Base-by-base conservation (phyloP, 139 green algal species). In the Picochlorum costavermella region DNA sequence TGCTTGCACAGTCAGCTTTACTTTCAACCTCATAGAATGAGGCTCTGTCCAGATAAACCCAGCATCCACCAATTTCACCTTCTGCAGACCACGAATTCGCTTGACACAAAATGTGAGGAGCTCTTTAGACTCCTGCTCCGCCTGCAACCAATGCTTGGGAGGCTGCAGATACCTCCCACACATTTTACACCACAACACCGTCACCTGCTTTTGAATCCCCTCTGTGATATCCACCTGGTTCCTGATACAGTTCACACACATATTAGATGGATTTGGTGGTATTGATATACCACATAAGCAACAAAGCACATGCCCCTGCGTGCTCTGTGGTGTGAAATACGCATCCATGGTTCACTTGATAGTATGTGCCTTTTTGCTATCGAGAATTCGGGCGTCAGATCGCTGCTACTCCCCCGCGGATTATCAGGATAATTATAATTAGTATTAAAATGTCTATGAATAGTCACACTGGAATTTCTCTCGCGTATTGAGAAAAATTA, bases 1-100 rank as follows among this genome's bases (percentile, higher is more conserved):
- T 8, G 79, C 88, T 78, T 91, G 85, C 2, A 99, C 79, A 13
- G 93, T 97, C 50, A 97, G 70, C 81, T 96, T 96, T 10, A 89
- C 76, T 73, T 98, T 98, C 10, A 98, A 73, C 17, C 94, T 80
- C 71, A 93, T 95, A 26, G 81, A 93, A 80, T 99, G 94, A 3
- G 94, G 94, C 83, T 99, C 94, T 17, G 94, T 99, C 94, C 94
- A 99, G 23, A 98, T 89, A 76, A 99, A 99, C 1, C 84, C 84
- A n/a, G 94, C 94, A 64, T 99, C 94, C 44, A 97, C 83, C 11
- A 99, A 89, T 80, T 98, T 97, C 33, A 90, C 84, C 72, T 92
- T 92, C 5, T 68, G 36, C 72, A 96, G 62, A n/a, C 91, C 92
- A 61, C 85, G 90, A 56, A 96, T 79, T 28, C 86, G 83, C 81